These are phyloP conservation scores for Candida frijolesensis DNA, from an alignment of 1,139 yeast species.

Conservation along the genomic window DNA sequence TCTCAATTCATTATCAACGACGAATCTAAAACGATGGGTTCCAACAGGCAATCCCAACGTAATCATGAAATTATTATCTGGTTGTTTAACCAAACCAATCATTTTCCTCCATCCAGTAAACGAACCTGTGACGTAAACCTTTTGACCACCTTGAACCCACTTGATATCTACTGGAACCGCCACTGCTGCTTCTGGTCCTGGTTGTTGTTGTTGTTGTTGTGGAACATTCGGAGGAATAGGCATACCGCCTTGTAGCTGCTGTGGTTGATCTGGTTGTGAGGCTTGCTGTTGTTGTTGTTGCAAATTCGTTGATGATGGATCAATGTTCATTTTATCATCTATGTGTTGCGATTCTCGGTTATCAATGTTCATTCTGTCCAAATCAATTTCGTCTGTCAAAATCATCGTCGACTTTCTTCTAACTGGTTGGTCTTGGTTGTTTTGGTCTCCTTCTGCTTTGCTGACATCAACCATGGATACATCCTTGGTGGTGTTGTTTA, in stretches of 20 bases:
- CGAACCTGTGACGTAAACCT: slow-evolving; percentile 62
- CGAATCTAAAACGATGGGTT: slow-evolving; percentile 51
- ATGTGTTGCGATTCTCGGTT: slow-evolving; percentile 3
- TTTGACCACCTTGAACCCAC: slow-evolving; percentile 94
- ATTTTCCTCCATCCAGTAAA: slow-evolving; percentile 55
- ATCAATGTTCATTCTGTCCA: slow-evolving; percentile 43
- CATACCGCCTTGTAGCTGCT: slow-evolving; percentile 13
- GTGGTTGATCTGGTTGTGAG: slow-evolving; percentile 16
- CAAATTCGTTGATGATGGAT: slow-evolving; percentile 15
- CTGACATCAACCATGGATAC: slow-evolving; percentile 49
- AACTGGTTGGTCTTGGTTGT: slow-evolving; percentile 21
- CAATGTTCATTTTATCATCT: slow-evolving; percentile 25
- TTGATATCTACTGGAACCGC: slow-evolving; percentile 77
- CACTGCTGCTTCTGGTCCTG: slow-evolving; percentile 26
- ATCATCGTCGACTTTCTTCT: slow-evolving; percentile 46
- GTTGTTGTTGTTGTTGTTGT: slow-evolving; percentile 17
- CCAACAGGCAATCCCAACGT: slow-evolving; percentile 51
- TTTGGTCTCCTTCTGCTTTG: slow-evolving; percentile 16
- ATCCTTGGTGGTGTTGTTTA: slow-evolving; percentile 19
- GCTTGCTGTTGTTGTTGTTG: slow-evolving; percentile 12
- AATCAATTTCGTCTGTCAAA: slow-evolving; percentile 41
- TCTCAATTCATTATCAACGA: slow-evolving; percentile 49
- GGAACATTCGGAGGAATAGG: slow-evolving; percentile 20
- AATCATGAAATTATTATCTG: slow-evolving; percentile 40
- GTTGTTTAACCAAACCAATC: slow-evolving; percentile 54